Evolutionary conservation across 2,329 filamentous ascomycete species (phyloP), one percentile per base, ranked within the genome.

Genomic region (Hypoxylon sp.): DNA sequence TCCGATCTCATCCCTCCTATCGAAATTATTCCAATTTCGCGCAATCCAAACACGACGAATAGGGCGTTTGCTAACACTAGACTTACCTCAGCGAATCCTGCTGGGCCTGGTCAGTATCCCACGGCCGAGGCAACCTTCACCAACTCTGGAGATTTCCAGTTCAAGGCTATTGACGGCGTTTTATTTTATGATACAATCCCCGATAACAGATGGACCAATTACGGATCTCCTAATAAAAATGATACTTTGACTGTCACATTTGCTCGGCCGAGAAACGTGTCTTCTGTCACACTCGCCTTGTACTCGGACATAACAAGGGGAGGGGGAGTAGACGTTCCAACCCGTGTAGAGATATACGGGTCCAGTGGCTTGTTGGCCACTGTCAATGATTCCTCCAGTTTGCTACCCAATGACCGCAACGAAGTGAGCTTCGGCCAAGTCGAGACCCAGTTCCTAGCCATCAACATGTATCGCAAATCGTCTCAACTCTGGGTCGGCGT

Each of bases 81-180:
- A 8, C 32, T 30, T 45, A 8, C n/a, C 12, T 27, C 45, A 69
- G 77, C 78, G n/a, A 82, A 82, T 55, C 74, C 74, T n/a, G 65
- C 69, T 6, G 74, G 77, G 63, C 52, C 76, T 73, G 70, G 71
- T 39, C 73, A 74, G 45, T 77, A 78, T 45, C 78, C 79, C 8
- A 70, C 70, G 43, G 74, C 76, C 14, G 74, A 75, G n/a, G 77
- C 77, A 47, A 77, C 78, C 5, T 81, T 75, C 66, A 78, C 75
- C 29, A 77, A 76, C 54, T 19, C 65, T 4, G 70, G 71, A 8
- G 79, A 79, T 66, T 70, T 73, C 43, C 70, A 74, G 5, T 80
- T 75, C 70, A 77, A 80, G 55, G 76, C 78, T 19, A 82, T 80
- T 61, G 80, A 82, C 60, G 80, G 81, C 8, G 77, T 81, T 25